These are phyloP conservation scores for Penicillium hesseltinei DNA, from an alignment of 2,329 filamentous ascomycete genomes.

Conservation along the genomic window DNA sequence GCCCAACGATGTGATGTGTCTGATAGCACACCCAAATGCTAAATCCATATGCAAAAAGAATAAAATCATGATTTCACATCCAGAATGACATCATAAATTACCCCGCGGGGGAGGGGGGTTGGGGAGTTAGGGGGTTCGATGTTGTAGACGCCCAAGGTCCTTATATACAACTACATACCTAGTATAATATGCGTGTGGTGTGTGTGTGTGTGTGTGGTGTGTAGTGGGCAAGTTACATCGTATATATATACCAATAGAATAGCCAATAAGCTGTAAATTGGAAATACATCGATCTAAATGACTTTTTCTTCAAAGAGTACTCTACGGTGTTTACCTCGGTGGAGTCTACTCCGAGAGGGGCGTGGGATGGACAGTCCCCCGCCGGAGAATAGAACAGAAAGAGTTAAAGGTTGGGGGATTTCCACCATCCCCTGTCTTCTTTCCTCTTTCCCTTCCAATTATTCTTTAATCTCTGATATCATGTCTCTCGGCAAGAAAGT, in stretches of 20 bases:
- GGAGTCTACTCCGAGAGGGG: constrained; percentile 24
- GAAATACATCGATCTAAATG: background rate
- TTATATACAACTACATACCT: no score
- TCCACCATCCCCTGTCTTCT: background rate
- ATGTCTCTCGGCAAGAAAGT: constrained; percentile 45
- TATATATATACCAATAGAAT: background rate
- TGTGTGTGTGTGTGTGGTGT: background rate
- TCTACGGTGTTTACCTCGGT: constrained; percentile 9
- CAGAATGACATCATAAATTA: background rate
- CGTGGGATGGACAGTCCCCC: constrained; percentile 16
- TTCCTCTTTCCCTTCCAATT: constrained; percentile 1
- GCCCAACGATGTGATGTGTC: no score
- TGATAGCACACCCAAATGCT: no score
- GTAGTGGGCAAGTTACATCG: background rate
- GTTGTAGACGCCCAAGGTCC: no score
- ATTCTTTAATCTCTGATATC: constrained; percentile 4
- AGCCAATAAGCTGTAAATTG: no score
- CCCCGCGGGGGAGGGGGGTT: background rate
- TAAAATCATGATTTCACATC: background rate
- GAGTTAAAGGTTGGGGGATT: constrained; percentile 10
- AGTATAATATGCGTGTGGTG: no score
- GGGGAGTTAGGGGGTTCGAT: background rate
- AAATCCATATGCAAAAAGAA: background rate
- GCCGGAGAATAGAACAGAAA: constrained; percentile 7
- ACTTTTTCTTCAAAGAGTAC: background rate